A percentile compares a stretch with the other conserved stretches of the same genome.
These are phyloP conservation scores for Dryadomyces sulphureus DNA, from an alignment of 2,329 filamentous ascomycete species.

Conservation along the genomic window DNA sequence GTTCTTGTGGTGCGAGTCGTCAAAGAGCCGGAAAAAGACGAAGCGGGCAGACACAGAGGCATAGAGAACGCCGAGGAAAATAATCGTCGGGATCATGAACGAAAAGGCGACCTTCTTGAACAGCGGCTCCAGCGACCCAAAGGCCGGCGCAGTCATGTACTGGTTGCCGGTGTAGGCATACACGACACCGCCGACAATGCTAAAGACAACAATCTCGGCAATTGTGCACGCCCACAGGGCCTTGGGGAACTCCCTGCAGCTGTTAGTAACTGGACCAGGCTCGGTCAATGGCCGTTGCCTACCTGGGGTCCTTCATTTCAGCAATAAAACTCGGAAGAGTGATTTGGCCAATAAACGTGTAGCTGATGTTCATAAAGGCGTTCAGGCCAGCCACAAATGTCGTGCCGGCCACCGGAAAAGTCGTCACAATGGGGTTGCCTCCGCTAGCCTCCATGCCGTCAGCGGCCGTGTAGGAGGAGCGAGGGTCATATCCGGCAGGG, in stretches of 20 bases:
- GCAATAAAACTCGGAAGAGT: conserved; percentile 90
- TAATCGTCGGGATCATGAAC: conserved; percentile 90
- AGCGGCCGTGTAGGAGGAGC: conserved; percentile 20
- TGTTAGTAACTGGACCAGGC: conserved; percentile 12
- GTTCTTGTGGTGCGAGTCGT: conserved; percentile 62
- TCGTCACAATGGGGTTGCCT: conserved; percentile 54
- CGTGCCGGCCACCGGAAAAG: conserved; percentile 52
- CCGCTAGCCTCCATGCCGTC: conserved; percentile 17
- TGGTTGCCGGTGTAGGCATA: conserved; percentile 83
- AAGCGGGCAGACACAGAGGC: conserved; percentile 82
- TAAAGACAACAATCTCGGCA: conserved; percentile 75
- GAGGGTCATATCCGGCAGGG: conserved; percentile 50
- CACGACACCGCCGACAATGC: conserved; percentile 63
- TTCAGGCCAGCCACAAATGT: conserved; percentile 72
- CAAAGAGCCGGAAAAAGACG: conserved; percentile 81
- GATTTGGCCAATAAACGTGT: conserved; percentile 93
- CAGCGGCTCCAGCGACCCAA: conserved; percentile 63
- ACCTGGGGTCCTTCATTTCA: conserved; percentile 62
- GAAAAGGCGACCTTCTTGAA: conserved; percentile 85
- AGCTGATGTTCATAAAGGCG: conserved; percentile 89
- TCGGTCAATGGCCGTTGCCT: neutral
- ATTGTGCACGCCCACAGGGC: conserved; percentile 84
- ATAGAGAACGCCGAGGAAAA: conserved; percentile 84
- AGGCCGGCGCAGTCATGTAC: conserved; percentile 78
- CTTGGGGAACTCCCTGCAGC: conserved; percentile 72